Conservation (phyloP, 352 stramenopile species). For the Phytopythium aichiense region DNA sequence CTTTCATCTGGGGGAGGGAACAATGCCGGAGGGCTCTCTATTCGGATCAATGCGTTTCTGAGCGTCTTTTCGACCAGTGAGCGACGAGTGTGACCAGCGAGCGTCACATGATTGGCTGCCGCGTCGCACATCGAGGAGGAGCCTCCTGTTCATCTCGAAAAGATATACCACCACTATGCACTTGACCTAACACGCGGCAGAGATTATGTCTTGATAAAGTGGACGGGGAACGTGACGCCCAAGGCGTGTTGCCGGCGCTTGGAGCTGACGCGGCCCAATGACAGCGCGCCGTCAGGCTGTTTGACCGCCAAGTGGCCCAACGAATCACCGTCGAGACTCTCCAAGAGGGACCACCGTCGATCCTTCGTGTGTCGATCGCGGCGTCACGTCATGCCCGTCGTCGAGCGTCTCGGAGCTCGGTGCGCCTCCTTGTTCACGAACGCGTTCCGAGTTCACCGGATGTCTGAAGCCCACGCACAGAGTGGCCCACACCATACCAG, state of each 20-base stretch:
- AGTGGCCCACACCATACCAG: no score
- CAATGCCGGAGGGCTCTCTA: background rate
- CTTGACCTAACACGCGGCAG: background rate
- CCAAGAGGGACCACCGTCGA: no score
- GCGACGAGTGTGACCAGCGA: background rate
- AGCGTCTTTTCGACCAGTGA: slow-evolving; percentile 6
- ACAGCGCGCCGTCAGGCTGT: background rate
- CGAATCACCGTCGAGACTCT: no score
- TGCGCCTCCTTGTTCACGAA: no score
- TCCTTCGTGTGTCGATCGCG: no score
- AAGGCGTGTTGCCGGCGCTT: background rate
- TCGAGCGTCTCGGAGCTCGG: no score
- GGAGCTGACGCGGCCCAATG: slow-evolving; percentile 1
- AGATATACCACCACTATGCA: background rate
- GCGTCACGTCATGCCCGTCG: no score
- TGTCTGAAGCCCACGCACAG: no score
- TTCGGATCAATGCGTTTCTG: slow-evolving; percentile 1
- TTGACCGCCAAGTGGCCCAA: background rate
- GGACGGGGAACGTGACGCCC: background rate
- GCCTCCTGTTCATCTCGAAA: background rate
- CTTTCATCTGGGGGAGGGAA: background rate
- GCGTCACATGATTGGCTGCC: slow-evolving; percentile 7
- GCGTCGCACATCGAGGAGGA: background rate
- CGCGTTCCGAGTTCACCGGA: no score
- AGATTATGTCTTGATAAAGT: background rate